A percentile compares a stretch with the other conserved stretches of the same genome.
These are phyloP conservation scores for Hippophae tibetana DNA, from an alignment of 306 rosid genomes.

Conservation along the genomic window DNA sequence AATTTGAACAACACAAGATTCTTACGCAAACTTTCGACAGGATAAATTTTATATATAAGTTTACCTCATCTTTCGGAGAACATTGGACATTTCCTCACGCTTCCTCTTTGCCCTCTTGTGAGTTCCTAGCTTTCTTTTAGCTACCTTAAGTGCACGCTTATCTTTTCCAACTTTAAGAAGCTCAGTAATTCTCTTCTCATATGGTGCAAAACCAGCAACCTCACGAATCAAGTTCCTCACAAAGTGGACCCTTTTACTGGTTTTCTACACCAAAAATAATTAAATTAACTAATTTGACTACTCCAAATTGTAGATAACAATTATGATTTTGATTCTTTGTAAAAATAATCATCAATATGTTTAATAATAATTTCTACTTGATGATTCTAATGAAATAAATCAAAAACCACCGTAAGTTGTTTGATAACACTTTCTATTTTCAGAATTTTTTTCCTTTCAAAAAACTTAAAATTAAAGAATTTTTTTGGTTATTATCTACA, in stretches of 20 bases:
- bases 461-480: no score
- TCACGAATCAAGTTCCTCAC: conserved; percentile 60
- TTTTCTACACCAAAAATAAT: conserved; percentile 34
- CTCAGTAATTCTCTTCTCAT: conserved; percentile 74
- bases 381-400: no score
- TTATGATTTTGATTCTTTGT: no score
- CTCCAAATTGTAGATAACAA: no score
- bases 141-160: conserved; percentile 67
- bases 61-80: conserved; percentile 71
- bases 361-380: no score
- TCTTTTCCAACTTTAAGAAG: conserved; percentile 72
- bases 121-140: conserved; percentile 70
- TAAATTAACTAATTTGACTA: neutral
- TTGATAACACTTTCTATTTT: no score
- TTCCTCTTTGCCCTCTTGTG: conserved; percentile 77
- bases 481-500: no score
- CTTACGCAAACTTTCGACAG: neutral
- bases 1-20: neutral
- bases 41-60: neutral
- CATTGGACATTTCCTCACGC: conserved; percentile 73
- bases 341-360: no score
- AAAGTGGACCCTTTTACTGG: conserved; percentile 66
- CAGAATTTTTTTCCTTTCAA: no score
- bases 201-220: conserved; percentile 75
- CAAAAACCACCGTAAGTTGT: no score